Conservation (phyloP, 805 yeast genomes). For the Lachancea kluyveri region DNA sequence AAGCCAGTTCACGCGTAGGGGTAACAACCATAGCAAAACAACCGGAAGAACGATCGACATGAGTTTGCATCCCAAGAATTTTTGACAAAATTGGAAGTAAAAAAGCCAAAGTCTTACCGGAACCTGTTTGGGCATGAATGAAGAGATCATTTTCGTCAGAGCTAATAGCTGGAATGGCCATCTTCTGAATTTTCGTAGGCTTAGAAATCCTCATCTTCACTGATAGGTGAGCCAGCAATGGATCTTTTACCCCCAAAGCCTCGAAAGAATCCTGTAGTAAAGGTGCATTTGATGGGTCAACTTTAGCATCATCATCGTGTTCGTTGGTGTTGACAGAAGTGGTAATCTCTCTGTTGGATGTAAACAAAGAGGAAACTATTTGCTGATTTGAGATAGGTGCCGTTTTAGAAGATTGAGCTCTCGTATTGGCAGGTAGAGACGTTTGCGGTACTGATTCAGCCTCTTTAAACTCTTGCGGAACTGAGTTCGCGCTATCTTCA, state of each 20-base stretch:
- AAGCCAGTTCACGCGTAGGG: conserved; percentile 93
- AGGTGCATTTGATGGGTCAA: conserved; percentile 81
- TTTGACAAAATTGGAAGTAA: conserved; percentile 74
- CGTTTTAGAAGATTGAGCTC: no score
- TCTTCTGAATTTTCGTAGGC: conserved; percentile 86
- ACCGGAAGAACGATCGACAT: conserved; percentile 60
- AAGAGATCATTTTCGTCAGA: conserved; percentile 57
- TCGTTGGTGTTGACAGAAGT: conserved; percentile 31
- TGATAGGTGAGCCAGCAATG: conserved; percentile 47
- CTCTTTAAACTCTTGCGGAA: no score
- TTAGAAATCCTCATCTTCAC: conserved; percentile 47
- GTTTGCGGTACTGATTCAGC: no score
- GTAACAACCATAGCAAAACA: conserved; percentile 82
- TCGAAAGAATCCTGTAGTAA: conserved; percentile 53
- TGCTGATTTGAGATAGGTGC: conserved; percentile 31
- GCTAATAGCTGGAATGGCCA: conserved; percentile 62
- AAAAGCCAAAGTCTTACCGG: conserved; percentile 92
- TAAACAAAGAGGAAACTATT: conserved; percentile 80
- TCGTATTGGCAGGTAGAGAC: no score
- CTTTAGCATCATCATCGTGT: conserved; percentile 31
- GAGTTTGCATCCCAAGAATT: conserved; percentile 49
- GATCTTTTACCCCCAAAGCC: conserved; percentile 60
- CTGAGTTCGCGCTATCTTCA: conserved; percentile 6
- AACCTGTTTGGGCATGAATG: conserved; percentile 96
- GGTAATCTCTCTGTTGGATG: conserved; percentile 53